Percentiles rank a stretch among this genome's conserved stretches.
Conservation (phyloP, 2,329 filamentous ascomycete genomes). For the Fusarium mundagurra region DNA sequence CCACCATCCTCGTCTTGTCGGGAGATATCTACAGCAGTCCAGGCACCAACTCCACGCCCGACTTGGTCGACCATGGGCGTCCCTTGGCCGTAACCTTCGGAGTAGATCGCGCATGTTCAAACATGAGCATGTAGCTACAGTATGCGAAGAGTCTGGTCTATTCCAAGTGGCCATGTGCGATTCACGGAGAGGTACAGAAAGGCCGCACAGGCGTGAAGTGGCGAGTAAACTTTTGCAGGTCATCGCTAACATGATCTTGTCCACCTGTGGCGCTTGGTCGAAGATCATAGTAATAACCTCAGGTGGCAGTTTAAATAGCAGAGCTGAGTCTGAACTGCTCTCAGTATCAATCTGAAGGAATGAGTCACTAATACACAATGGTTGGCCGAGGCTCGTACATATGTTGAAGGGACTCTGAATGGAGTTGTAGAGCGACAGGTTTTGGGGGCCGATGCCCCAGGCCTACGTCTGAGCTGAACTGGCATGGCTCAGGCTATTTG, state of each 20-base stretch:
- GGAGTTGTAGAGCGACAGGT: background rate
- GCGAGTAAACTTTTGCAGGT: conserved; percentile 37
- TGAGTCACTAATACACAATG: background rate
- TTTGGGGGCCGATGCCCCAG: background rate
- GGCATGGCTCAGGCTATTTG: conserved; percentile 4
- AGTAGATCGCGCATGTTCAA: conserved; percentile 23
- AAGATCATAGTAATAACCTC: conserved; percentile 43
- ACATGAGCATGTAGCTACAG: conserved; percentile 16
- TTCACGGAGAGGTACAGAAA: conserved; percentile 27
- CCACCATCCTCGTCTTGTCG: conserved; percentile 39
- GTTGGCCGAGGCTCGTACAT: background rate
- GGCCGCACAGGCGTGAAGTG: conserved; percentile 22
- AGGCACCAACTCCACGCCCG: conserved; percentile 35
- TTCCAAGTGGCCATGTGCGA: conserved; percentile 17
- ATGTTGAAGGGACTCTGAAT: conserved; percentile 23
- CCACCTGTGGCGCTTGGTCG: conserved; percentile 8
- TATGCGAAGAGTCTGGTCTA: background rate
- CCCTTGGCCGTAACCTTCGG: conserved; percentile 20
- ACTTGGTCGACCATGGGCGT: conserved; percentile 17
- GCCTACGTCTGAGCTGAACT: conserved; percentile 9
- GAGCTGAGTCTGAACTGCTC: background rate
- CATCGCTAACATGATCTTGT: conserved; percentile 32
- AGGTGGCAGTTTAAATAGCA: conserved; percentile 37
- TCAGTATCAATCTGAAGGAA: conserved; percentile 1
- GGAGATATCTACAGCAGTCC: conserved; percentile 35